Base-by-base conservation (phyloP, 208 protist genomes). In the Hexamita inflata region DNA sequence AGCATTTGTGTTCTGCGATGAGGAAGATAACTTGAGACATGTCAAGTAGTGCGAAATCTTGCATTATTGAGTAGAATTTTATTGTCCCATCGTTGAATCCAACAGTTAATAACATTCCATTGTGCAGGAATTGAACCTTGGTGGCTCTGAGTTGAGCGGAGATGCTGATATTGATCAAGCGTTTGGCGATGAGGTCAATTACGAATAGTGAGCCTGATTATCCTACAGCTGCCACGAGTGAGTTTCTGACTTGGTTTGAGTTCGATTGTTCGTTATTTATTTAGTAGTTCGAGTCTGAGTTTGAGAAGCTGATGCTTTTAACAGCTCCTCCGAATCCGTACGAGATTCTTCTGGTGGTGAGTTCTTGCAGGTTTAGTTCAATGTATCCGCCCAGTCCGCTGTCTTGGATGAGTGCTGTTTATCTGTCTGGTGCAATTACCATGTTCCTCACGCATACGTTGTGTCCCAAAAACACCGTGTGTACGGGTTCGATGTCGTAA, bases 51-150 rank as follows among this genome's bases (percentile, higher is more conserved):
- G 2, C 59, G 24, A 28, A 28, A n/a, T 66, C 60, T 24, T 13
- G 9, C 4, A 49, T 45, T 30, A 70, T 19, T 32, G 64, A 70
- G 35, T 32, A 70, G 32, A 70, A 70, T 19, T 34, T 4, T 45
- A 70, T 34, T 42, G 64, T 45, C 11, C 64, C 64, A 70, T 70
- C 64, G 9, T n/a, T 19, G n/a, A 45, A 70, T n/a, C 64, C 64
- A 70, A 45, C 64, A 70, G 42, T 34, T 11, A 70, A n/a, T 4
- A 7, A 70, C 4, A 70, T 4, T n/a, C 32, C 35, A 45, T 70
- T 70, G 42, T 70, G 64, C 4, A 70, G 11, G 35, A 70, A 70
- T 2, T 42, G n/a, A 11, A 13, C 2, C n/a, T 13, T 45, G n/a
- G 64, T 70, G 26, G 30, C 64, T 11, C n/a, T 15, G 4, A n/a